phyloP scores from a whole-genome alignment of 768 basidiomycete species.

The Amanita inopinata region DNA sequence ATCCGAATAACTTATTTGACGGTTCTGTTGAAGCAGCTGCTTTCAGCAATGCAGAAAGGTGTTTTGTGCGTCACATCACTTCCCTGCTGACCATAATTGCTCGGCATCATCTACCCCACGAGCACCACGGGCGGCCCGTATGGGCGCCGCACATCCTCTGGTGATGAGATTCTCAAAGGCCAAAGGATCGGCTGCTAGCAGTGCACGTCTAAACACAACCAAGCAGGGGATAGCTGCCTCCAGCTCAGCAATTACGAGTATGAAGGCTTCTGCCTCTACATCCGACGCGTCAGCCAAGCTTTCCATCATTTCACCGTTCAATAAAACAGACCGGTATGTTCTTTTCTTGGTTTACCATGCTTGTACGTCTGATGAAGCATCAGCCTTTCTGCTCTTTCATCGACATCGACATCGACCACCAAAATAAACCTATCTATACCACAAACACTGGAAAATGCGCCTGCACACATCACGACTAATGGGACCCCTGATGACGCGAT shows the following conservation, averaged over 20 bases:
- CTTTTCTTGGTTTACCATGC: slow-evolving; percentile 16
- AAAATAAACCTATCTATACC: too few relatives aligned
- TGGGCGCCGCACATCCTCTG: slow-evolving; percentile 27
- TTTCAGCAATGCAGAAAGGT: slow-evolving; percentile 57
- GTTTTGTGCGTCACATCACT: slow-evolving; percentile 74
- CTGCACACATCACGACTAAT: slow-evolving; percentile 16
- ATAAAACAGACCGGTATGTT: slow-evolving; percentile 60
- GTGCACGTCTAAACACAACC: slow-evolving; percentile 16
- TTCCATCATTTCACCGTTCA: slow-evolving; percentile 25
- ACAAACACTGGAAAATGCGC: too few relatives aligned
- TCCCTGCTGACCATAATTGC: slow-evolving; percentile 65
- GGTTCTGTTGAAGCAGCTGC: slow-evolving; percentile 3
- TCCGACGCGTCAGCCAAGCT: slow-evolving; percentile 11
- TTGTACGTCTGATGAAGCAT: slow-evolving; percentile 60
- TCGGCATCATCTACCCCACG: slow-evolving; percentile 13
- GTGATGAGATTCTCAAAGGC: slow-evolving; percentile 18
- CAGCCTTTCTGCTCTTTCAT: slow-evolving; percentile 29
- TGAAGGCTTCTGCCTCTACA: slow-evolving; percentile 13
- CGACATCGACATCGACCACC: slow-evolving; percentile 7
- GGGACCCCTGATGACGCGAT: slow-evolving; percentile 16
- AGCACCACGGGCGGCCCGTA: slow-evolving; percentile 24
- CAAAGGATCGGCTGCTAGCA: slow-evolving; percentile 19
- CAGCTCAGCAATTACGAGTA: slow-evolving; percentile 16
- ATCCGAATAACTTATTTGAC: slow-evolving; percentile 3
- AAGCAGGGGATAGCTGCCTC: slow-evolving; percentile 24